Percentiles rank a stretch among this genome's conserved stretches.
Evolutionary conservation across 208 protist species (phyloP).

Genomic region (Trypanosoma melophagium): DNA sequence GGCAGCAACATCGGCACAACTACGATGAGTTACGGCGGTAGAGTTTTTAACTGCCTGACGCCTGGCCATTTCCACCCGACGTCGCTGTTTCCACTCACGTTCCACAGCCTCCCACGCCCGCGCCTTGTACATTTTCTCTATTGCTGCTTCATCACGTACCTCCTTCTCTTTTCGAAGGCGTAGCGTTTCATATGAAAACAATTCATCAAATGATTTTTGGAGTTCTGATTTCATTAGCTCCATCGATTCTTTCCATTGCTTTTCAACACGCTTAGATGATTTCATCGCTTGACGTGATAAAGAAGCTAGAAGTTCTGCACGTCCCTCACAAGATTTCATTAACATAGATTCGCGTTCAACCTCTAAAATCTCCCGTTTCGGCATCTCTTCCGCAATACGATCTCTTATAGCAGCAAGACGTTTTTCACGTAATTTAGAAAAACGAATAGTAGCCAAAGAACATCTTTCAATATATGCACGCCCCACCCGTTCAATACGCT

Average conservation of each 20-base stretch:
- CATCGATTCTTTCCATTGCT: conserved; percentile 6
- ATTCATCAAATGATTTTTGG: conserved; percentile 1
- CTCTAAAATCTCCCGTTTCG: conserved; percentile 14
- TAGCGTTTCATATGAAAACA: conserved; percentile 3
- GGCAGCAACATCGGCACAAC: not conserved
- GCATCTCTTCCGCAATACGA: conserved; percentile 17
- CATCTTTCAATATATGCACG: conserved; percentile 10
- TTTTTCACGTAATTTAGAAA: not conserved
- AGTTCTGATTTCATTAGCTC: conserved; percentile 15
- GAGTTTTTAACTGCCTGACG: not conserved
- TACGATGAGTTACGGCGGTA: not conserved
- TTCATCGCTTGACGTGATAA: conserved; percentile 15
- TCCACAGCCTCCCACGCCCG: not conserved
- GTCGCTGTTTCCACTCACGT: not conserved
- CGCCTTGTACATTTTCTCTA: conserved; percentile 8
- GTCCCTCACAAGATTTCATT: not conserved
- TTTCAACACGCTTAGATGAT: conserved; percentile 6
- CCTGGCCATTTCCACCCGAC: not conserved
- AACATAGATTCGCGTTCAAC: conserved; percentile 6
- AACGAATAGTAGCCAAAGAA: not conserved
- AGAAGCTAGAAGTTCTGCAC: conserved; percentile 17
- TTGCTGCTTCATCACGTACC: conserved; percentile 9
- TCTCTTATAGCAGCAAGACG: conserved; percentile 9
- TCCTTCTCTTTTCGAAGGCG: conserved; percentile 10
- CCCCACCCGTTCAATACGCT: conserved; percentile 3